A percentile compares a stretch with the other conserved stretches of the same genome.
phyloP scores from a whole-genome alignment of 2,329 filamentous ascomycete species.

The Trichophyton verrucosum region DNA sequence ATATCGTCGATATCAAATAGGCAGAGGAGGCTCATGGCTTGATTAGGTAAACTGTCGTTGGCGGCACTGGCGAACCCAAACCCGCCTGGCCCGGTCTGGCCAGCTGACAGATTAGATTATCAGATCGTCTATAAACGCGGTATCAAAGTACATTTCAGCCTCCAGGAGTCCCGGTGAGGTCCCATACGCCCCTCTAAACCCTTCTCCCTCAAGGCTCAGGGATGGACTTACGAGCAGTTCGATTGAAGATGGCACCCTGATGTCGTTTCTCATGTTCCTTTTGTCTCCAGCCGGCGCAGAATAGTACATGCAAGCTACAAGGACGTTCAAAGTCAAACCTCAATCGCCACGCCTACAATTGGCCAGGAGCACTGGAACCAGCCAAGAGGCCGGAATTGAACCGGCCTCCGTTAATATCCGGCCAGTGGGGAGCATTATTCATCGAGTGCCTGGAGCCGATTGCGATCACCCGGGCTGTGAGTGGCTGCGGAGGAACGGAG shows the following conservation, averaged over 20 bases:
- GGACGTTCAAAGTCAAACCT: neutral
- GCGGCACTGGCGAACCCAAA: neutral
- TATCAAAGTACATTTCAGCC: neutral
- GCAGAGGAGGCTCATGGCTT: neutral
- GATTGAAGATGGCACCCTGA: neutral
- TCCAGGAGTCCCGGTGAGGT: neutral
- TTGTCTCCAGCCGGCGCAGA: neutral
- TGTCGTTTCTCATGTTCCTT: neutral
- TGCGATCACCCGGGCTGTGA: neutral
- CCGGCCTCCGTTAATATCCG: constrained; percentile 26
- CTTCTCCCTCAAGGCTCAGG: neutral
- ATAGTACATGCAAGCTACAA: neutral
- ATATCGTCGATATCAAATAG: neutral
- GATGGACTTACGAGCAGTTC: neutral
- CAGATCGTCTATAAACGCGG: neutral
- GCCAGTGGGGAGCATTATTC: neutral
- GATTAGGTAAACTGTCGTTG: neutral
- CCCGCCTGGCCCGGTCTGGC: neutral
- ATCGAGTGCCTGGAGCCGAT: neutral
- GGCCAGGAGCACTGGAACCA: constrained; percentile 18
- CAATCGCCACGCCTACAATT: constrained; percentile 6
- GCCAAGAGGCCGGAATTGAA: constrained; percentile 30
- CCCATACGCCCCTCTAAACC: neutral
- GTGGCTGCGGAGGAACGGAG: neutral
- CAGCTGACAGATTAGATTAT: neutral